phyloP scores from a whole-genome alignment of 495 filamentous ascomycete genomes.

The Jackrogersella multiformis region DNA sequence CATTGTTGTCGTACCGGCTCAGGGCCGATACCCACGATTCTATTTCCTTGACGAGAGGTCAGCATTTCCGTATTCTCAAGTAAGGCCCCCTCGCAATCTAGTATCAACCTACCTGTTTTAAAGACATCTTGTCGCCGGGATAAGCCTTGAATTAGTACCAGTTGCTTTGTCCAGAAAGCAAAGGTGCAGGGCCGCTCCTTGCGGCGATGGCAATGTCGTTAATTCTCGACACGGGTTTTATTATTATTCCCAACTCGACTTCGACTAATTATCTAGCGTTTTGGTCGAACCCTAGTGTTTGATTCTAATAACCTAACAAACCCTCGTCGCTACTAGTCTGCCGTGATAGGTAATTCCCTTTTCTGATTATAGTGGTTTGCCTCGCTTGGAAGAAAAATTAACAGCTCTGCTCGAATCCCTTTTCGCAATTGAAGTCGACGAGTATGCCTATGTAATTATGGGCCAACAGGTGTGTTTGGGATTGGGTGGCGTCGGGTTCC shows the following conservation, averaged over 20 bases:
- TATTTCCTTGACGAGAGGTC: conserved; percentile 77
- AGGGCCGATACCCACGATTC: conserved; percentile 97
- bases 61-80: conserved; percentile 31
- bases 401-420: conserved; percentile 9
- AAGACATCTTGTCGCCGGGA: conserved; percentile 62
- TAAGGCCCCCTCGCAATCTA: not conserved
- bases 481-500: conserved; percentile 18
- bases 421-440: conserved; percentile 15
- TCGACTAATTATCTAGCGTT: conserved; percentile 15
- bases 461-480: conserved; percentile 1
- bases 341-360: conserved; percentile 8
- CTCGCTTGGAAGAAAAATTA: not conserved
- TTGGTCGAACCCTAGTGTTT: conserved; percentile 7
- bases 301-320: conserved; percentile 26
- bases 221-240: conserved; percentile 8
- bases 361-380: conserved; percentile 4
- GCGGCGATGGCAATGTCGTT: conserved; percentile 29
- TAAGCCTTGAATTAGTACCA: conserved; percentile 37
- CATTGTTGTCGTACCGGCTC: conserved; percentile 91
- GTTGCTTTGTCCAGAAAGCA: conserved; percentile 47
- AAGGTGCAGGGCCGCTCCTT: conserved; percentile 37
- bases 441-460: conserved; percentile 10
- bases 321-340: conserved; percentile 15
- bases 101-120: conserved; percentile 72
- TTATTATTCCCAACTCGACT: conserved; percentile 13